Evolutionary conservation across 371 early-diverging fungal species (phyloP).

Genomic region (Coemansia sp.): DNA sequence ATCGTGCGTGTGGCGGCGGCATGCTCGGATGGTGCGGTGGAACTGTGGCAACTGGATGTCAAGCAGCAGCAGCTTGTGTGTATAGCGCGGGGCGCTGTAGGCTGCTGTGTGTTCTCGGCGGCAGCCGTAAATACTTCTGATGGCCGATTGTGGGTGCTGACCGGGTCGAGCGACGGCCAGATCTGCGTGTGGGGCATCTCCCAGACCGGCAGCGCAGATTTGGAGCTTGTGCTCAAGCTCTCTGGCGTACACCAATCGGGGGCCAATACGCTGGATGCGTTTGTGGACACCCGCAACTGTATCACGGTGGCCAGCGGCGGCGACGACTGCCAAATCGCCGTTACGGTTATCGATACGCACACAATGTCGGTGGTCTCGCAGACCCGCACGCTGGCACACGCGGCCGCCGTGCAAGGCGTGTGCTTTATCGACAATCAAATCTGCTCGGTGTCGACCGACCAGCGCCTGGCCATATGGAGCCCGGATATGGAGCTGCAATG

Average conservation of each 20-base stretch:
- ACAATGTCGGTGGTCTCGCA: not conserved
- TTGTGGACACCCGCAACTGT: not conserved
- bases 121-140: not conserved
- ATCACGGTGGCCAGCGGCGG: constrained; percentile 31
- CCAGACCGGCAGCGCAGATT: not conserved
- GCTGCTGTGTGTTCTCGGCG: constrained; percentile 32
- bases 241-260: constrained; percentile 32
- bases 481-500: not conserved
- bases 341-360: not conserved
- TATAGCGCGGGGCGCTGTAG: constrained; percentile 9
- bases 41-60: constrained; percentile 28
- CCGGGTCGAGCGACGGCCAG: constrained; percentile 33
- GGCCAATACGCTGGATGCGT: constrained; percentile 15
- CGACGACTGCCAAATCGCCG: constrained; percentile 28
- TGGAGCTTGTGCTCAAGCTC: not conserved
- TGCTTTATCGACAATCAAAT: not conserved
- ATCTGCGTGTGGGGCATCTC: constrained; percentile 23
- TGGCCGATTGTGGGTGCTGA: constrained; percentile 1
- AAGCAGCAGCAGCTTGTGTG: constrained; percentile 2
- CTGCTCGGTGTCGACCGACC: constrained; percentile 38
- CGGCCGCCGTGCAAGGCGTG: constrained; percentile 34
- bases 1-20: constrained; percentile 31
- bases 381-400: constrained; percentile 12
- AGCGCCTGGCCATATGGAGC: constrained; percentile 31
- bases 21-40: constrained; percentile 45